These are phyloP conservation scores for Raphidocelis subcapitata DNA, from an alignment of 139 green algal genomes.

Conservation along the genomic window DNA sequence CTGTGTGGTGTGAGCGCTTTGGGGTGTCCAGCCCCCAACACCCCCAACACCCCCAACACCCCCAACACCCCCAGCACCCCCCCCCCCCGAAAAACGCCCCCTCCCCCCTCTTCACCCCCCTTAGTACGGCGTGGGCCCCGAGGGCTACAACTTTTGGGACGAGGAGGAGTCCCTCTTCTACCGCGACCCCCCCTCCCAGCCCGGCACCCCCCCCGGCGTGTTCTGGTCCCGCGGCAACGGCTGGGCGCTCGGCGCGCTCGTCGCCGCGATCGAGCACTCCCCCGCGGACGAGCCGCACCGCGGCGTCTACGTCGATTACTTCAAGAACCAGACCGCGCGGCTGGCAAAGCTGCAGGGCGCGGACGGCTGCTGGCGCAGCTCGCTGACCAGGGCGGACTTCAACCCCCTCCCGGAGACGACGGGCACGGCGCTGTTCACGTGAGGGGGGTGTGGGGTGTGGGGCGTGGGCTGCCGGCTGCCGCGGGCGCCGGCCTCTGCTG, in stretches of 20 bases:
- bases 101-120: too few species aligned
- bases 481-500: too few species aligned
- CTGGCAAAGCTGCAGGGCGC: slow-evolving; percentile 6
- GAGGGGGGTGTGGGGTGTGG: too few species aligned
- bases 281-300: background rate
- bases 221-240: slow-evolving; percentile 8
- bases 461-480: too few species aligned
- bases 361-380: slow-evolving; percentile 10
- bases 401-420: slow-evolving; percentile 5
- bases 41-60: too few species aligned
- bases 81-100: too few species aligned
- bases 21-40: too few species aligned
- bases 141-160: slow-evolving; percentile 9
- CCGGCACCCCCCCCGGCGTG: background rate
- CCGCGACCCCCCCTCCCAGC: background rate
- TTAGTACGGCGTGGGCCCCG: background rate
- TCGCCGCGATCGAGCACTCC: background rate
- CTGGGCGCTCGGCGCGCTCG: background rate
- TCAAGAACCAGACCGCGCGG: background rate
- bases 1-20: too few species aligned
- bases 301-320: background rate
- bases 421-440: slow-evolving; percentile 10
- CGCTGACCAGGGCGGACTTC: background rate
- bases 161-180: background rate
- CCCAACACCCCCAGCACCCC: too few species aligned